Base-by-base conservation (phyloP, 2,329 filamentous ascomycete species). In the Lecanicillium sp. region DNA sequence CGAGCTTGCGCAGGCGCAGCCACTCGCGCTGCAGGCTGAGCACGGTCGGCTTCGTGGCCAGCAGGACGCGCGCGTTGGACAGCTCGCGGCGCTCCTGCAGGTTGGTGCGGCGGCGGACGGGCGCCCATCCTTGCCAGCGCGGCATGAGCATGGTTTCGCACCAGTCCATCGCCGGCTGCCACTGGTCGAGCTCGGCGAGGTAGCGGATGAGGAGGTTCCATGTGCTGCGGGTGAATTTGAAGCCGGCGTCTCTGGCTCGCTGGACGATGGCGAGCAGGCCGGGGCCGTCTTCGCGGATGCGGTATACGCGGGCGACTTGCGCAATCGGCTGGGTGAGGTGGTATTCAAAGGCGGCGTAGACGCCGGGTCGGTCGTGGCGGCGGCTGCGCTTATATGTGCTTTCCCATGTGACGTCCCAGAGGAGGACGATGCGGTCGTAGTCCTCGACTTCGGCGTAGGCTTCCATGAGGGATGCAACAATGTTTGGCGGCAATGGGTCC, bases 101-200 rank as follows among this genome's bases (percentile, higher is more conserved):
- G 9, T 63, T 58, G 12, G 64, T 44, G 17, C 44, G 34, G 39
- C 31, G 39, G 29, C 49, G 41, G 5, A 45, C 22, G 14, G 50
- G 47, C 12, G 44, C 48, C 86, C 88, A 96, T 17, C 87, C 87
- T 10, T 75, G 74, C 74, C 88, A 95, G 25, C 75, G 69, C 1
- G 75, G 71, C 74, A 95, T 94, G 40, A 97, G 79, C 44, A 78
- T 76, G 18, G 69, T 62, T 63, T 97, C 90, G 55, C 85, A 90
- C 37, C 81, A 62, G 17, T 64, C 55, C 60, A 92, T 94, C 28
- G 88, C 88, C 15, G 81, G 69, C 34, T 76, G 61, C 50, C 74
- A 72, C 33, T 72, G 68, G 33, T 72, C 70, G 39, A 78, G 68
- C 12, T 69, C 64, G 17, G 79, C 76, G 19, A 96, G 75, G 36